Conservation (phyloP, 768 basidiomycete species). For the Gyrodon lividus region DNA sequence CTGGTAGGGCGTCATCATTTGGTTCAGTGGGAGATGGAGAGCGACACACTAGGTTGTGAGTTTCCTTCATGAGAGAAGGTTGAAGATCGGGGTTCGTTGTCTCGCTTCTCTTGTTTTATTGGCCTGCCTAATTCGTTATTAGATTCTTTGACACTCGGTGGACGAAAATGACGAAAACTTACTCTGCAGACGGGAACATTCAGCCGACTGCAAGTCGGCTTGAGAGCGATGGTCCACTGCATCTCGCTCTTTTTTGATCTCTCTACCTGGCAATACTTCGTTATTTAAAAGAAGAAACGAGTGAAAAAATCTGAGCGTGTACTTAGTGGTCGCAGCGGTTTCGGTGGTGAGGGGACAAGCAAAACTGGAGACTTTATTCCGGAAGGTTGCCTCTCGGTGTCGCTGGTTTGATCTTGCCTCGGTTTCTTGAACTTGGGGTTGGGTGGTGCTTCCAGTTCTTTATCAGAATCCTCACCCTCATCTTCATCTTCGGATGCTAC, state of each 20-base stretch:
- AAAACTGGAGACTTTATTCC: neutral
- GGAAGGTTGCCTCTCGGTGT: neutral
- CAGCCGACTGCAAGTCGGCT: neutral
- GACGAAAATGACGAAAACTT: neutral
- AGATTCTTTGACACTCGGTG: neutral
- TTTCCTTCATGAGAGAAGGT: neutral
- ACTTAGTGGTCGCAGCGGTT: conserved; percentile 2
- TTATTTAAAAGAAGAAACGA: neutral
- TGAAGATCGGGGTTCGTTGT: neutral
- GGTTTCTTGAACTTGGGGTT: neutral
- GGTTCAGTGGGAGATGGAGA: neutral
- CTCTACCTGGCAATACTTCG: neutral
- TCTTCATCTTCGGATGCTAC: conserved; percentile 11
- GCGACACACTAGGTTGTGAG: conserved; percentile 14
- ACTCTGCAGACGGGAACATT: conserved; percentile 1
- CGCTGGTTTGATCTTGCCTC: neutral
- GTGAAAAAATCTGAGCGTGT: neutral
- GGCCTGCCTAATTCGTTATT: conserved; percentile 7
- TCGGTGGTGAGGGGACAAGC: conserved; percentile 4
- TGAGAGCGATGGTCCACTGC: neutral
- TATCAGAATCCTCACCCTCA: conserved; percentile 4
- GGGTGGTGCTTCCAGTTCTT: neutral
- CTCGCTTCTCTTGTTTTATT: conserved; percentile 19
- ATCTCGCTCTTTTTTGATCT: conserved; percentile 5
- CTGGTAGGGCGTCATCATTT: neutral